phyloP scores from a whole-genome alignment of 208 protist genomes.

The Entamoeba dispar region DNA sequence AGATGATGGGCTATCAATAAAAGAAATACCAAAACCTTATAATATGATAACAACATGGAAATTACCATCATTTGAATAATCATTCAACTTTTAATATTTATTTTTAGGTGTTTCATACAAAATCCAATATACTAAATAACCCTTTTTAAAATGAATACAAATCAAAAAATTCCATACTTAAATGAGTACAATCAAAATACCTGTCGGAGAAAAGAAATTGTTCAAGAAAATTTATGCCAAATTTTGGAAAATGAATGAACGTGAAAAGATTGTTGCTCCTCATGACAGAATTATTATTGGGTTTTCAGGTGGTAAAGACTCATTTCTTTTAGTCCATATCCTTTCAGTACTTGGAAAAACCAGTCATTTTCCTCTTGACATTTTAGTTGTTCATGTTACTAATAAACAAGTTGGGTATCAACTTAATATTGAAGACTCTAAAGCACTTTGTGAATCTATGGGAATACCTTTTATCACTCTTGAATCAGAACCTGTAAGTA shows the following conservation, averaged over 20 bases:
- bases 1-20: too few species aligned
- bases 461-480: conserved; percentile 69
- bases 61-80: too few species aligned
- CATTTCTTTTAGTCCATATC: conserved; percentile 64
- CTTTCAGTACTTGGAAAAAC: conserved; percentile 63
- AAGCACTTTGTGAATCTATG: conserved; percentile 64
- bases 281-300: conserved; percentile 56
- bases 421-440: conserved; percentile 74
- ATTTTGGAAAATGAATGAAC: not conserved
- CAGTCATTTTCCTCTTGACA: conserved; percentile 62
- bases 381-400: conserved; percentile 75
- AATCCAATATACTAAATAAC: not conserved
- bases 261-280: conserved; percentile 29
- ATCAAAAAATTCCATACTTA: not conserved
- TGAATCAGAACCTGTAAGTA: conserved; percentile 73
- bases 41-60: too few species aligned
- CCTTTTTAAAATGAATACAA: not conserved
- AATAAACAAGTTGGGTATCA: conserved; percentile 86
- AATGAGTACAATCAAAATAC: not conserved
- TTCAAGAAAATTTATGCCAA: not conserved
- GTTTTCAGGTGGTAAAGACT: conserved; percentile 30
- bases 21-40: too few species aligned
- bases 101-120: not conserved
- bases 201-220: not conserved
- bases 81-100: too few species aligned